Conservation (phyloP, 345 rosid species). For the Gynandropsis gynandra region DNA sequence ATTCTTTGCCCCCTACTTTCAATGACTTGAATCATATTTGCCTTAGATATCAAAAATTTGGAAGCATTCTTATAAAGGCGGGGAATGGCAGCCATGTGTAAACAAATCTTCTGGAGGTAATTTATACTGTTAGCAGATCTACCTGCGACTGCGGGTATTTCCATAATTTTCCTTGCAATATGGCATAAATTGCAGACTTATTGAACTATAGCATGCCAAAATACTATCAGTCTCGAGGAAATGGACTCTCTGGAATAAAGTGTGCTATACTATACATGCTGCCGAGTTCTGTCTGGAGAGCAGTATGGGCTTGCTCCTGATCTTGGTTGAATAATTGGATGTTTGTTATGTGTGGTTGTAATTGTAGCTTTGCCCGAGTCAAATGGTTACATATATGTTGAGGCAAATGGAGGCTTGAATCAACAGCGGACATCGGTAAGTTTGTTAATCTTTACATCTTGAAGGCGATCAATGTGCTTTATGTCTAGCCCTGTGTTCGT, state of each 20-base stretch:
- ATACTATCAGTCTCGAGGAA: not conserved
- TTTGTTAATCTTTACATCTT: constrained; percentile 26
- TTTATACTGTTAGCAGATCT: constrained; percentile 4
- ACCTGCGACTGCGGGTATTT: not conserved
- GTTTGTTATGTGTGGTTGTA: constrained; percentile 12
- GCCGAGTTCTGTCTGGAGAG: constrained; percentile 1
- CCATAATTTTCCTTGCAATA: not conserved
- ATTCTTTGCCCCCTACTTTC: constrained; percentile 1
- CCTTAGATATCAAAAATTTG: constrained; percentile 76
- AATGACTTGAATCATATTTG: constrained; percentile 10
- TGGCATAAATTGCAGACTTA: constrained; percentile 5
- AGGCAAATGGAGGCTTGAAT: constrained; percentile 97
- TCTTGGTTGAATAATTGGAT: constrained; percentile 2
- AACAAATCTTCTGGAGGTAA: constrained; percentile 71
- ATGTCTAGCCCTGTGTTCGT: constrained; percentile 2
- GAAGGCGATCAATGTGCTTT: constrained; percentile 2
- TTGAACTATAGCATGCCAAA: constrained; percentile 5
- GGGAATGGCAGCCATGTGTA: constrained; percentile 74
- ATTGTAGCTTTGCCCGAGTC: constrained; percentile 79
- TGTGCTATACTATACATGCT: not conserved
- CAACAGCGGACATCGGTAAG: constrained; percentile 99
- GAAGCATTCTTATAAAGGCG: constrained; percentile 75
- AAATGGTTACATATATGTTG: constrained; percentile 88
- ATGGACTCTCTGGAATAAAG: not conserved
- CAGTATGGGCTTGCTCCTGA: constrained; percentile 3